Base-by-base conservation (phyloP, 2,329 filamentous ascomycete species). In the Phoma sp. region DNA sequence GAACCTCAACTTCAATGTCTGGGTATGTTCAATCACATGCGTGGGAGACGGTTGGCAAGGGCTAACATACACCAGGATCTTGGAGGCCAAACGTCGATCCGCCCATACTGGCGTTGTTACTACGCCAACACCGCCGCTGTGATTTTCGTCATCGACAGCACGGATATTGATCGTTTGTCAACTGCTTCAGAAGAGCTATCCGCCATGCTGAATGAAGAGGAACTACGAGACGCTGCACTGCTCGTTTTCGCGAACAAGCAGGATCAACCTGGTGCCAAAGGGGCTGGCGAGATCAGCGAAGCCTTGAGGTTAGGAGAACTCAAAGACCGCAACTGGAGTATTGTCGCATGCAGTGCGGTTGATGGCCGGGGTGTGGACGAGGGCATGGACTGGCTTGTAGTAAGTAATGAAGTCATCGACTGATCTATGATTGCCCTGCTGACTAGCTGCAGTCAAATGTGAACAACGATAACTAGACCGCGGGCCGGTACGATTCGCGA, bases 211-310 rank as follows among this genome's bases (percentile, higher is more conserved):
- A 96, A 96, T 72, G 95, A 99, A 78, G 95, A 98, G 62, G 93
- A 99, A 77, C 84, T 99, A 49, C 90, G 92, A 73, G 95, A 98
- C 71, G 93, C 95, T 11, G 88, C 92, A 18, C 80, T 99, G 48
- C 80, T 99, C 48, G 95, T 99, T 10, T 99, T 98, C 77, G 95
- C 95, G 69, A 99, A 99, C 80, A 99, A 99, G 81, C 95, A 99
- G 77, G 95, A 99, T 78, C 92, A 98, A 77, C 93, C 93, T 2
- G 95, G 95, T 15, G 93, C 95, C 42, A 96, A 96, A 79, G 95
- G 93, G 2, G 95, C 95, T 1, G 95, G 92, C 15, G 95, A 98
- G 75, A 99, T 99, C 61, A 96, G 91, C 50, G 93, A 98, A 78
- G 93, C 93, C 42, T 78, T 99, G 76, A 89, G 89, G 68, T 78